Conservation (phyloP, 2,329 filamentous ascomycete genomes). For the Fusarium caatingaense region DNA sequence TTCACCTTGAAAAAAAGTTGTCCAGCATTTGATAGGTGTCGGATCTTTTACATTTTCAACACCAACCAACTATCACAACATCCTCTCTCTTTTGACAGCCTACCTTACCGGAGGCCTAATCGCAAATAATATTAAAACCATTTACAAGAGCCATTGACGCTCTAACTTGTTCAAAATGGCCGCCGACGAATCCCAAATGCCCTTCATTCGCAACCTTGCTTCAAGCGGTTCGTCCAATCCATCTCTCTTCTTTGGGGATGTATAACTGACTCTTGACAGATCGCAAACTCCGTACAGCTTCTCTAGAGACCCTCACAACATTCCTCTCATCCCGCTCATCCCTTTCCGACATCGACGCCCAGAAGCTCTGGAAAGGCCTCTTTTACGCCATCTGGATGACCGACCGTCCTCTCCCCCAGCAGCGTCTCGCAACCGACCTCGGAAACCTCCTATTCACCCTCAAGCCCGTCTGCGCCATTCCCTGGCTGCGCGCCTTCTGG, state of each 20-base stretch:
- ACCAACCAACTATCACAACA: conserved; percentile 24
- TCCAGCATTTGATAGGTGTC: conserved; percentile 13
- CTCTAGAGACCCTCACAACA: conserved; percentile 78
- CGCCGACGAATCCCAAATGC: conserved; percentile 62
- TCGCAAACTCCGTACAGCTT: conserved; percentile 79
- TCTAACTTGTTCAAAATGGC: conserved; percentile 37
- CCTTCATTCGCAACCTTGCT: conserved; percentile 85
- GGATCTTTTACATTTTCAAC: conserved; percentile 30
- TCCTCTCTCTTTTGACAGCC: not conserved
- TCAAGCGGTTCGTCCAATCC: conserved; percentile 77
- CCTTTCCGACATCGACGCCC: conserved; percentile 75
- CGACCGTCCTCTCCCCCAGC: conserved; percentile 88
- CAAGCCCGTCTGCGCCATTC: conserved; percentile 56
- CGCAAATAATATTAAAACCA: rapidly evolving
- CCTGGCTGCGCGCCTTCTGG: conserved; percentile 76
- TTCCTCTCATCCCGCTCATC: conserved; percentile 75
- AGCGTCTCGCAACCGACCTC: conserved; percentile 82
- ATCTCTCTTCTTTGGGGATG: not conserved
- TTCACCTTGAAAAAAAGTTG: conserved; percentile 44
- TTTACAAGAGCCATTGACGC: conserved; percentile 19
- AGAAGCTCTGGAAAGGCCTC: conserved; percentile 94
- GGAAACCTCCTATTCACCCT: conserved; percentile 73
- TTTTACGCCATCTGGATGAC: conserved; percentile 96
- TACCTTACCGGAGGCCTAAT: not conserved
- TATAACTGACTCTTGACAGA: conserved; percentile 61